Conservation (phyloP, 768 basidiomycete species). For the Macrolepiota albuminosa region DNA sequence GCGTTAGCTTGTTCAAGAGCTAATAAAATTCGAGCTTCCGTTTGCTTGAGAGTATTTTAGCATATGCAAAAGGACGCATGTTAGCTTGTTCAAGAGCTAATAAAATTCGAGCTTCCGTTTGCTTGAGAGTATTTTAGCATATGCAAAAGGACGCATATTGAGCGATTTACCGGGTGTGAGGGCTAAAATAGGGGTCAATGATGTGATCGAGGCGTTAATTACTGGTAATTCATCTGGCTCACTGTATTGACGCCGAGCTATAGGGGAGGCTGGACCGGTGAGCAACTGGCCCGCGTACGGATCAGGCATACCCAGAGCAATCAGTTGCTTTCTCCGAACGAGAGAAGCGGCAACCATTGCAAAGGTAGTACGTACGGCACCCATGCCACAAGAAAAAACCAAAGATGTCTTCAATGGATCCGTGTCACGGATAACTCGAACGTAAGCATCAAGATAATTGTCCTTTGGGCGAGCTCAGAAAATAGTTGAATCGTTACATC, state of each 20-base stretch:
- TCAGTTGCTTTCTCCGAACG: constrained; percentile 72
- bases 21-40: constrained; percentile 56
- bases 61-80: neutral
- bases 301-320: constrained; percentile 64
- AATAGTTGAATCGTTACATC: neutral
- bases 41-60: constrained; percentile 28
- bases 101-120: constrained; percentile 54
- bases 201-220: neutral
- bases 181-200: constrained; percentile 12
- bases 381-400: constrained; percentile 96
- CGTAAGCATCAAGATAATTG: constrained; percentile 93
- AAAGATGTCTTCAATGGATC: constrained; percentile 80
- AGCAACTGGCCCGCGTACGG: constrained; percentile 56
- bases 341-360: constrained; percentile 95
- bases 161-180: constrained; percentile 18
- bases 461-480: constrained; percentile 42
- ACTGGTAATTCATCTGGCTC: constrained; percentile 6
- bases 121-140: constrained; percentile 21
- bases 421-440: constrained; percentile 70
- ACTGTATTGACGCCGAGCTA: constrained; percentile 49
- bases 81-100: constrained; percentile 70
- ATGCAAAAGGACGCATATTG: neutral
- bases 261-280: constrained; percentile 16
- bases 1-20: constrained; percentile 71
- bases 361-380: constrained; percentile 93